Conservation (phyloP, 2,329 filamentous ascomycete genomes). For the Xylariomycetidae sp. region DNA sequence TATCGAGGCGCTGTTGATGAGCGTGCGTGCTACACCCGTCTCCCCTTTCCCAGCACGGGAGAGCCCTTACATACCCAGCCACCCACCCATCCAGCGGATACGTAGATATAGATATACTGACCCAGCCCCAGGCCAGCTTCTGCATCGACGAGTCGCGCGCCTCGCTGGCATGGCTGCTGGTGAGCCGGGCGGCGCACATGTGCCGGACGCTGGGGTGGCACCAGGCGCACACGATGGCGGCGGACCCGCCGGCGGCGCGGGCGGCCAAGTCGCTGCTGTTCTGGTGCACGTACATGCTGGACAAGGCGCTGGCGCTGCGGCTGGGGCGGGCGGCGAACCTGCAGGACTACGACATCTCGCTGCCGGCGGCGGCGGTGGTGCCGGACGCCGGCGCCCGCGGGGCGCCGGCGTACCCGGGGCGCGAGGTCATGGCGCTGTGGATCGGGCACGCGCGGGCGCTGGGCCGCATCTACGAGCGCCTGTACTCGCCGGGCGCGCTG, state of each 20-base stretch:
- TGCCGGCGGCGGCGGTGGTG: slow-evolving; percentile 25
- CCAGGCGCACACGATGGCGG: slow-evolving; percentile 22
- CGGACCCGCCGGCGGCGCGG: slow-evolving; percentile 20
- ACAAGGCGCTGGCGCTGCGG: slow-evolving; percentile 49
- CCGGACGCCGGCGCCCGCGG: slow-evolving; percentile 28
- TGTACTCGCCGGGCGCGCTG: slow-evolving; percentile 41
- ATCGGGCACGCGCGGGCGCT: slow-evolving; percentile 47
- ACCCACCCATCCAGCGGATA: too few species aligned
- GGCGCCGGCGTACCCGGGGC: slow-evolving; percentile 26
- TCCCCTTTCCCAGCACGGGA: not conserved
- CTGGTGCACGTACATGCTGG: slow-evolving; percentile 51
- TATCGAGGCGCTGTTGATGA: slow-evolving; percentile 41
- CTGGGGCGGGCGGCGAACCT: slow-evolving; percentile 47
- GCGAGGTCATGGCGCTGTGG: slow-evolving; percentile 39
- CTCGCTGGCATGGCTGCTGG: slow-evolving; percentile 25
- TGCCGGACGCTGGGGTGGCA: slow-evolving; percentile 27
- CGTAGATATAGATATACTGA: slow-evolving; percentile 2
- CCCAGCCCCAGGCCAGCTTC: slow-evolving; percentile 14
- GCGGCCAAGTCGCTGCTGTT: slow-evolving; percentile 39
- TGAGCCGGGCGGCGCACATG: slow-evolving; percentile 26
- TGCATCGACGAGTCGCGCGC: slow-evolving; percentile 25
- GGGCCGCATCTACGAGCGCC: slow-evolving; percentile 47
- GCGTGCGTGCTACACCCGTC: slow-evolving; percentile 29
- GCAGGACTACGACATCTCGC: slow-evolving; percentile 51
- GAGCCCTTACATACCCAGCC: too few species aligned